Percentiles rank a stretch among this genome's conserved stretches.
These are phyloP conservation scores for Stentor coeruleus DNA, from an alignment of 73 alveolate genomes.

Conservation along the genomic window DNA sequence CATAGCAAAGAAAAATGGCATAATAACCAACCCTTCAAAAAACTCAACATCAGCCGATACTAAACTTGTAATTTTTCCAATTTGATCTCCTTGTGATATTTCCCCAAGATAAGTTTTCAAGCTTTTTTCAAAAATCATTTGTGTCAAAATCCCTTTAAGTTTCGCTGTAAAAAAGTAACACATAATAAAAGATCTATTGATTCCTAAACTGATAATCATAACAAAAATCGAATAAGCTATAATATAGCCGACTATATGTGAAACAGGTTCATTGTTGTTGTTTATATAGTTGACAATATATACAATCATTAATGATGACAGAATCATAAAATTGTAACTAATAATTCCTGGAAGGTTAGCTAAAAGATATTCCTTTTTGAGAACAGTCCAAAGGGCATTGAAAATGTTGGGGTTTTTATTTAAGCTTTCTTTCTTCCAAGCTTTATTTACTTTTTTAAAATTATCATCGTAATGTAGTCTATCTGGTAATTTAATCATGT, in stretches of 20 bases:
- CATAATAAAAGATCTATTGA: too few relatives aligned
- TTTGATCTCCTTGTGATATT: background rate
- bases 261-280: background rate
- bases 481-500: background rate
- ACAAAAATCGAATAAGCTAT: background rate
- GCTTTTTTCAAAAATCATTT: background rate
- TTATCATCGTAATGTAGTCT: background rate
- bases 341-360: background rate
- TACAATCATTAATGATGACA: background rate
- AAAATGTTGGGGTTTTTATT: background rate
- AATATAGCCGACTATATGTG: background rate
- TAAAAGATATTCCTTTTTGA: background rate
- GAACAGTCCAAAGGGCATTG: background rate
- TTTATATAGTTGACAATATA: background rate
- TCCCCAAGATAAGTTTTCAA: background rate
- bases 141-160: background rate
- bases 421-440: background rate
- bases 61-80: background rate
- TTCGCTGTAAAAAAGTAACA: background rate
- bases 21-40: background rate
- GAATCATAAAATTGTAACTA: background rate
- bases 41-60: background rate
- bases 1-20: background rate
- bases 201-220: background rate
- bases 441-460: background rate